Evolutionary conservation across 2,329 filamentous ascomycete species (phyloP).

Genomic region (Fusarium clavum): DNA sequence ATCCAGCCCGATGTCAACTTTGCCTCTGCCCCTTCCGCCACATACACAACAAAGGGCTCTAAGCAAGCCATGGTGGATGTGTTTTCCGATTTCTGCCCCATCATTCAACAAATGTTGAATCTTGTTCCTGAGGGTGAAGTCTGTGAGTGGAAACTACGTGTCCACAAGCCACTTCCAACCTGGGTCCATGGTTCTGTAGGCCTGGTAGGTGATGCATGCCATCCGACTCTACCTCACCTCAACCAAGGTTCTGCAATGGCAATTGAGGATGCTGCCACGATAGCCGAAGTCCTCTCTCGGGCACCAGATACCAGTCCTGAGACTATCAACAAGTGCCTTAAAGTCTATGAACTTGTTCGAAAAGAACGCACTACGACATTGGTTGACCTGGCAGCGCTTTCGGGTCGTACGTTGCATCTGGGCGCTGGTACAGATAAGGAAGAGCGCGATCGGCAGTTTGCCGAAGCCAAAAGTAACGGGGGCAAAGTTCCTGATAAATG

Average conservation of each 20-base stretch:
- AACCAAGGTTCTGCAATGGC: conserved; percentile 75
- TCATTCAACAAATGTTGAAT: conserved; percentile 68
- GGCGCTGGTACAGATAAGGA: conserved; percentile 64
- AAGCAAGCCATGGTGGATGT: conserved; percentile 72
- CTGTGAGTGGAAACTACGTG: conserved; percentile 73
- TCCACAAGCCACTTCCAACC: conserved; percentile 65
- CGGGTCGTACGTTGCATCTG: conserved; percentile 64
- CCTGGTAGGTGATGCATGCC: conserved; percentile 73
- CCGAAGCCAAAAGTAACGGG: conserved; percentile 60
- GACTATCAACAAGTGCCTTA: conserved; percentile 61
- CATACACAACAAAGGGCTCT: conserved; percentile 72
- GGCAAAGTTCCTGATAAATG: conserved; percentile 72
- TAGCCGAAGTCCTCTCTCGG: conserved; percentile 64
- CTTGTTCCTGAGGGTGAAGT: conserved; percentile 71
- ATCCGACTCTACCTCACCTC: conserved; percentile 74
- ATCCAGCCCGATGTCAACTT: conserved; percentile 72
- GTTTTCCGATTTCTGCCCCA: conserved; percentile 70
- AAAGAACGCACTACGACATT: conserved; percentile 66
- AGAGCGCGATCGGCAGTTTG: conserved; percentile 67
- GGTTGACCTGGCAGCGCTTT: conserved; percentile 65
- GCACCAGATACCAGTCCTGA: conserved; percentile 51
- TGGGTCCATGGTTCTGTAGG: conserved; percentile 69
- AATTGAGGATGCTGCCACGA: conserved; percentile 72
- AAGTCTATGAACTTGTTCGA: conserved; percentile 66
- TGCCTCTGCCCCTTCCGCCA: conserved; percentile 66